Conservation (phyloP, 2,329 filamentous ascomycete species). For the Arthrobotrys sphaeroides region DNA sequence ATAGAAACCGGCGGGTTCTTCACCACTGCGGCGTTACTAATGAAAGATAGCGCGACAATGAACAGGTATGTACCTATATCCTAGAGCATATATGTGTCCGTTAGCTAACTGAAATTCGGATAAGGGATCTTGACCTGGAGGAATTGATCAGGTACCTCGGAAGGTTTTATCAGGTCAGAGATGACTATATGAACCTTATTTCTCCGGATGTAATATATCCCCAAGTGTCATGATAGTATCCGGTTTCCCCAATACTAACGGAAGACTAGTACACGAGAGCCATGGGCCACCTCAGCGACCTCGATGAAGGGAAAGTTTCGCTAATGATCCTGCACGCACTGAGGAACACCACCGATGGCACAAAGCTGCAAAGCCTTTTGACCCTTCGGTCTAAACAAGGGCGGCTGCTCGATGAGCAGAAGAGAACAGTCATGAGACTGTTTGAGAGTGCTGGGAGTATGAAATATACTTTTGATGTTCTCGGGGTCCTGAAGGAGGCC, state of each 20-base stretch:
- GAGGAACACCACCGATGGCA: not conserved
- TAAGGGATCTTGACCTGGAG: not conserved
- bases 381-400: not conserved
- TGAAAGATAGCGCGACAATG: not conserved
- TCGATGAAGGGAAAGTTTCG: conserved; percentile 15
- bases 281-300: conserved; percentile 4
- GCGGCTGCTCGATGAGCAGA: not conserved
- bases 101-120: not conserved
- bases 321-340: not conserved
- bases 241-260: not conserved
- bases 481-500: not conserved
- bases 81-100: too few relatives aligned
- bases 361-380: not conserved
- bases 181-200: conserved; percentile 1
- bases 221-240: too few relatives aligned
- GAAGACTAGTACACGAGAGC: not conserved
- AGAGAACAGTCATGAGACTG: not conserved
- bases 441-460: not conserved
- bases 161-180: not conserved
- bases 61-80: not conserved
- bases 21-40: not conserved
- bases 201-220: not conserved
- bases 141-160: not conserved
- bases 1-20: not conserved
- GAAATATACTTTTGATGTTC: not conserved